Conservation (phyloP, 2,329 filamentous ascomycete species). For the Cercospora nicotianae region DNA sequence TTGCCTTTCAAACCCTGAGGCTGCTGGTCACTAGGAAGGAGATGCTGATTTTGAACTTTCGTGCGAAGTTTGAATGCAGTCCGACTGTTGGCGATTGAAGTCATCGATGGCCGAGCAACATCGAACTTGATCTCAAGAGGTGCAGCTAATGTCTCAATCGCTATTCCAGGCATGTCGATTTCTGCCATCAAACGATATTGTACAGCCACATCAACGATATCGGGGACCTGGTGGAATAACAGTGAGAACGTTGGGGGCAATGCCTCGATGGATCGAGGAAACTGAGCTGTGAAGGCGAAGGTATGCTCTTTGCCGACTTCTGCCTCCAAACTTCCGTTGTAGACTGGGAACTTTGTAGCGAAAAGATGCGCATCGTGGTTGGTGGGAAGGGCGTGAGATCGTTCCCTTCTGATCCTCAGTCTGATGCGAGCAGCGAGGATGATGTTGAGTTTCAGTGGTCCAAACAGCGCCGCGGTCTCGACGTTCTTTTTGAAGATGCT, state of each 20-base stretch:
- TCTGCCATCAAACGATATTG: constrained; percentile 18
- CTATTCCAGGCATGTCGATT: constrained; percentile 25
- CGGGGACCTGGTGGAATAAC: constrained; percentile 23
- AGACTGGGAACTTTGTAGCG: constrained; percentile 13
- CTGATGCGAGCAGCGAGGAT: constrained; percentile 17
- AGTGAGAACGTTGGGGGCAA: constrained; percentile 21
- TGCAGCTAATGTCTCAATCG: constrained; percentile 18
- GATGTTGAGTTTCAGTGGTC: constrained; percentile 19
- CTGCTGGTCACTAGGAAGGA: constrained; percentile 26
- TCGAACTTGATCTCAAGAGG: constrained; percentile 16
- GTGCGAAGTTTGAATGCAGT: constrained; percentile 14
- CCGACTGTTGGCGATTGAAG: constrained; percentile 8
- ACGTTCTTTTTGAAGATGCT: constrained; percentile 21
- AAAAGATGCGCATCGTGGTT: constrained; percentile 21
- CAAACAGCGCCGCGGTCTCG: constrained; percentile 25
- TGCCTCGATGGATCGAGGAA: constrained; percentile 14
- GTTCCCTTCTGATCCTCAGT: constrained; percentile 20
- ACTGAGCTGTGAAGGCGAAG: constrained; percentile 18
- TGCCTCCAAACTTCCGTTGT: constrained; percentile 23
- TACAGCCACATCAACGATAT: constrained; percentile 21
- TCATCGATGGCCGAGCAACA: constrained; percentile 11
- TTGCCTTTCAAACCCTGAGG: constrained; percentile 28
- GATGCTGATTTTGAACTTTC: constrained; percentile 25
- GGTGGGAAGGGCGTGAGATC: constrained; percentile 20
- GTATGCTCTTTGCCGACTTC: constrained; percentile 16